Evolutionary conservation across 164 flowering plant species (phyloP).

Genomic region (Berberis thunbergii): DNA sequence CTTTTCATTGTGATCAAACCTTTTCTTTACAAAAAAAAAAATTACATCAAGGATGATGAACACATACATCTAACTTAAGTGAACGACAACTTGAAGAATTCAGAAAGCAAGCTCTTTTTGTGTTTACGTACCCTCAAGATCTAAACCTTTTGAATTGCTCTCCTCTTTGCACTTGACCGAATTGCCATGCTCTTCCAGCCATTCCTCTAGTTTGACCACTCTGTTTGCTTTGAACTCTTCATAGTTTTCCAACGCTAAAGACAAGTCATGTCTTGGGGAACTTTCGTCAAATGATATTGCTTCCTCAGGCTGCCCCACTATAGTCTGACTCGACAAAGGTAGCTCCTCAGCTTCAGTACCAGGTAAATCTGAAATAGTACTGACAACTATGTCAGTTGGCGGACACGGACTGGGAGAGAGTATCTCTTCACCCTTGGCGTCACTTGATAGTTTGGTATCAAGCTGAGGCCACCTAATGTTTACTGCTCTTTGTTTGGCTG

Average conservation of each 20-base stretch:
- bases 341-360: constrained; percentile 38
- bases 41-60: no score
- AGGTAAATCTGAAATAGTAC: constrained; percentile 17
- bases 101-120: no score
- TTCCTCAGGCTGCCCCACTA: constrained; percentile 25
- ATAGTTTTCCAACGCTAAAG: constrained; percentile 27
- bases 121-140: no score
- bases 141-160: no score
- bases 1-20: no score
- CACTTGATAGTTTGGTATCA: constrained; percentile 25
- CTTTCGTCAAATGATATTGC: constrained; percentile 11
- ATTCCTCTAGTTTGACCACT: constrained; percentile 62
- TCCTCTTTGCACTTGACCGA: no score
- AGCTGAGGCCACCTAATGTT: constrained; percentile 52
- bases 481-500: constrained; percentile 58
- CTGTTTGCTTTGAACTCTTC: constrained; percentile 60
- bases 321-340: constrained; percentile 39
- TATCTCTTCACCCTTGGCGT: constrained; percentile 13
- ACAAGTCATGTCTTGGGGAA: constrained; percentile 8
- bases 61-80: no score
- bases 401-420: neutral
- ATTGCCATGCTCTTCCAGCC: constrained; percentile 33
- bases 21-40: no score
- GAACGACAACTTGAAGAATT: no score
- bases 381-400: constrained; percentile 11